Evolutionary conservation across 2,329 filamentous ascomycete species (phyloP).

Genomic region (Colletotrichum gloeosporioides): DNA sequence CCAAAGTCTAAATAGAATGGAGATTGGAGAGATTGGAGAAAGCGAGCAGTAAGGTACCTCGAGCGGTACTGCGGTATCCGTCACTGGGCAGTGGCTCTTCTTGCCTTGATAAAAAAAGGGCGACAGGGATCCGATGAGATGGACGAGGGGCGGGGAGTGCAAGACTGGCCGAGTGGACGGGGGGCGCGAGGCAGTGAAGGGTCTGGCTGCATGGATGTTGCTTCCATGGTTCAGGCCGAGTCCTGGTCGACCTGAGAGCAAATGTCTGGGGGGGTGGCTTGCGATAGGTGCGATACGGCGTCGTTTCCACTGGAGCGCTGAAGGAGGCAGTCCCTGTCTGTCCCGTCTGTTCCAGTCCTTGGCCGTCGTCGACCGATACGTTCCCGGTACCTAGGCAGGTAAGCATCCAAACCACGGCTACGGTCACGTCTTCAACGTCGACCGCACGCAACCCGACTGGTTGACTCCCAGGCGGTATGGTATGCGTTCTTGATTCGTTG

Average conservation of each 20-base stretch:
- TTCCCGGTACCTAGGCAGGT: background rate
- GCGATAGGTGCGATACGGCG: constrained; percentile 9
- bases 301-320: background rate
- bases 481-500: background rate
- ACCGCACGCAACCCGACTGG: background rate
- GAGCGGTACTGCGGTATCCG: background rate
- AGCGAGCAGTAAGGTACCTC: background rate
- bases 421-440: background rate
- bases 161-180: background rate
- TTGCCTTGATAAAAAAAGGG: background rate
- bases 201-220: constrained; percentile 9
- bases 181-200: constrained; percentile 17
- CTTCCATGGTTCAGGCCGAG: background rate
- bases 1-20: constrained; percentile 17
- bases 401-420: background rate
- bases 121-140: constrained; percentile 10
- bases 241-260: background rate
- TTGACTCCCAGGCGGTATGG: background rate
- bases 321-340: background rate
- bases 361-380: background rate
- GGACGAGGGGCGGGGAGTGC: background rate
- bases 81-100: background rate
- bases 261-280: background rate
- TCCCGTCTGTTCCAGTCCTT: background rate
- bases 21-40: constrained; percentile 9